phyloP scores from a whole-genome alignment of 2,329 filamentous ascomycete species.

The Xylariales sp. region DNA sequence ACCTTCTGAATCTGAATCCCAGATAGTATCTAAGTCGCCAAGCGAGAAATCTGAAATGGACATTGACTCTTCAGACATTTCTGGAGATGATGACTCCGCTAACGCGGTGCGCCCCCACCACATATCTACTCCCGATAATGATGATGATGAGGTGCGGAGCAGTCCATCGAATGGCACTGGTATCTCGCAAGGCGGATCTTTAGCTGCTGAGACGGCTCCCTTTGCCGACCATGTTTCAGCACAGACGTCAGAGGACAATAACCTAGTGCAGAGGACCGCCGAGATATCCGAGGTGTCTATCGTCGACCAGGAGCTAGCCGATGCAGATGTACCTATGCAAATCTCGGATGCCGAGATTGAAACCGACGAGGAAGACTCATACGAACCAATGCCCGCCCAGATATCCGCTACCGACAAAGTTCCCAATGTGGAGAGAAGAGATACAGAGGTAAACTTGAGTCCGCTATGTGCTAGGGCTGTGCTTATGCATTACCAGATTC shows the following conservation, averaged over 20 bases:
- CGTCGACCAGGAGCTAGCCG: constrained; percentile 1
- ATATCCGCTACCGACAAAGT: constrained; percentile 13
- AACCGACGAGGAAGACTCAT: constrained; percentile 4
- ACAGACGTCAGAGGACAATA: too few species aligned
- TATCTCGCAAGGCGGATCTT: too few species aligned
- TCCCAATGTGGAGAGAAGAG: constrained; percentile 9
- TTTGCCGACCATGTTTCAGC: too few species aligned
- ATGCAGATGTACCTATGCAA: constrained; percentile 8
- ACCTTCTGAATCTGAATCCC: not conserved
- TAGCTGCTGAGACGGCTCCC: too few species aligned
- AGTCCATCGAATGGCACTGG: too few species aligned
- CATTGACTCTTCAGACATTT: constrained; percentile 7
- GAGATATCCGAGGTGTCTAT: not conserved
- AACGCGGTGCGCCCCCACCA: too few species aligned
- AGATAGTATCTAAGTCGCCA: not conserved
- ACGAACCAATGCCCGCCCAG: constrained; percentile 8
- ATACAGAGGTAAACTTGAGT: constrained; percentile 14
- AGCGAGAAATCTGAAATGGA: constrained; percentile 9
- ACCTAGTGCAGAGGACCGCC: too few species aligned
- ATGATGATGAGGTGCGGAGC: not conserved
- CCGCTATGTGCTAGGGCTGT: constrained; percentile 3
- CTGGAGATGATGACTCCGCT: not conserved
- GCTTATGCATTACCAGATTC: constrained; percentile 12
- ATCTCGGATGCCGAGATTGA: constrained; percentile 6
- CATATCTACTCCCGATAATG: not conserved